Evolutionary conservation across 306 rosid species (phyloP).

Genomic region (Cucurbita moschata): DNA sequence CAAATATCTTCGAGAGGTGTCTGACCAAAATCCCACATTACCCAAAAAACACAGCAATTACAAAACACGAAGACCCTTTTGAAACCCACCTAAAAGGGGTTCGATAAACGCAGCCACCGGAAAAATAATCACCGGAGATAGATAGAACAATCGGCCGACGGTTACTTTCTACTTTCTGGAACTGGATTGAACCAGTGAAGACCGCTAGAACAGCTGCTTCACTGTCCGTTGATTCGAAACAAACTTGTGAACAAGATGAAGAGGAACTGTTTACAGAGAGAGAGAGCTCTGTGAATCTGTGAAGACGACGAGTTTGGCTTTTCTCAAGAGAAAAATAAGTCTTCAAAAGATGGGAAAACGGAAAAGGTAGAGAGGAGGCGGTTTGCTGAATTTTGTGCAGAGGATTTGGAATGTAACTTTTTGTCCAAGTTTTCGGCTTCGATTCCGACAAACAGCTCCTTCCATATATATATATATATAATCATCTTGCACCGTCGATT

Average conservation of each 20-base stretch:
- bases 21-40: conserved; percentile 42
- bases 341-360: conserved; percentile 9
- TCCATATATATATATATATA: no score
- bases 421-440: conserved; percentile 1
- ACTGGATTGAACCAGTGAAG: not conserved
- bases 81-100: not conserved
- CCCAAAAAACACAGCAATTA: conserved; percentile 35
- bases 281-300: not conserved
- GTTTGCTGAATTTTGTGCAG: not conserved
- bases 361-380: not conserved
- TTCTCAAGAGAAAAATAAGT: conserved; percentile 1
- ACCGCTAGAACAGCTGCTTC: not conserved
- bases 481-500: not conserved
- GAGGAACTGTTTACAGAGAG: not conserved
- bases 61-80: conserved; percentile 2
- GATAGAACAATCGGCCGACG: not conserved
- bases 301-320: conserved; percentile 10
- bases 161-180: not conserved
- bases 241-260: not conserved
- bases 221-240: not conserved
- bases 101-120: conserved; percentile 4
- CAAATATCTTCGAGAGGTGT: conserved; percentile 20
- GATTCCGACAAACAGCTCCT: not conserved
- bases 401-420: not conserved
- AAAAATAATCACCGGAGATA: not conserved